A percentile compares a stretch with the other conserved stretches of the same genome.
phyloP scores from a whole-genome alignment of 805 yeast genomes.

The Yarrowia yakushimensis region DNA sequence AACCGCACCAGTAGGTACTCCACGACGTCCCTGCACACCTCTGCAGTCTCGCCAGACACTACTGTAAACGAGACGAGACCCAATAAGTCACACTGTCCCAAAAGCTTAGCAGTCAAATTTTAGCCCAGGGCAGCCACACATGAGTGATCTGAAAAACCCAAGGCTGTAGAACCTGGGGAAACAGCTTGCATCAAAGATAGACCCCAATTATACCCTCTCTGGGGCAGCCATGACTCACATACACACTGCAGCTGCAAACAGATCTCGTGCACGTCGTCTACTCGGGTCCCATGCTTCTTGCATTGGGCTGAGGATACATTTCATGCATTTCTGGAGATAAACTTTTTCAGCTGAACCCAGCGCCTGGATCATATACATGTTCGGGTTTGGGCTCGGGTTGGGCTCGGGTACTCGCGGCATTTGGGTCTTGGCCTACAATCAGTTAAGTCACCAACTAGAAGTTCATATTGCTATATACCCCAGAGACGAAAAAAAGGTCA shows the following conservation, averaged over 20 bases:
- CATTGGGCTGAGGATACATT: background rate
- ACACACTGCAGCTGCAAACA: background rate
- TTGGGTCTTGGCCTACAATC: too few relatives aligned
- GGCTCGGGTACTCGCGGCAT: background rate
- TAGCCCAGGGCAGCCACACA: background rate
- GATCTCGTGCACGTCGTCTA: background rate
- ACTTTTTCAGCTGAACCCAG: background rate
- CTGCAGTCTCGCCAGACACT: constrained; percentile 9
- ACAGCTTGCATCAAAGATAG: background rate
- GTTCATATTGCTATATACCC: constrained; percentile 11
- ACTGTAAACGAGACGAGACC: background rate
- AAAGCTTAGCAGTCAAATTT: background rate
- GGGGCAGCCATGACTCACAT: background rate
- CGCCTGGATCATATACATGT: background rate
- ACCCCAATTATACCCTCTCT: background rate
- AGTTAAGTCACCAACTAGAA: constrained; percentile 5
- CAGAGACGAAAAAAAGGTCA: background rate
- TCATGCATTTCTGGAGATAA: constrained; percentile 22
- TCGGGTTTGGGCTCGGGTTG: too few relatives aligned
- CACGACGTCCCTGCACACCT: background rate
- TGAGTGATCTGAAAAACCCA: background rate
- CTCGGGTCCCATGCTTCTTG: constrained; percentile 10
- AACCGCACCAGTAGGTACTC: background rate
- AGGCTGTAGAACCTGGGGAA: too few relatives aligned
- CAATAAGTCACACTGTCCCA: background rate